A percentile compares a stretch with the other conserved stretches of the same genome.
Evolutionary conservation across 257 asterid genomes (phyloP).

Genomic region (Penstemon newberryi): DNA sequence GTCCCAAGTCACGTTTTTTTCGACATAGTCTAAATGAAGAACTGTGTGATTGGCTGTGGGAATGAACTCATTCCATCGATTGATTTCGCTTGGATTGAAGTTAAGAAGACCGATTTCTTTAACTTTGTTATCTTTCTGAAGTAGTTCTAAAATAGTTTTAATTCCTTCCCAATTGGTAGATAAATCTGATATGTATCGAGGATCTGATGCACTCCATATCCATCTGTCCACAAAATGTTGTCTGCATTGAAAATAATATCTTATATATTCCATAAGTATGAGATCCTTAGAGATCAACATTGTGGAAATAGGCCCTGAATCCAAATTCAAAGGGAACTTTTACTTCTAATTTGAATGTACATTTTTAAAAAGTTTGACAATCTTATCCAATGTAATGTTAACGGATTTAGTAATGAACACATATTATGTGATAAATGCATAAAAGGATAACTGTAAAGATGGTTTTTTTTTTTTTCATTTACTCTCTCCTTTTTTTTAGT

Average conservation of each 20-base stretch:
- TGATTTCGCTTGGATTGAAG: conserved; percentile 57
- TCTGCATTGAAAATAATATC: conserved; percentile 42
- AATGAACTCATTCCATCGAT: conserved; percentile 48
- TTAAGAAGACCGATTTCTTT: conserved; percentile 63
- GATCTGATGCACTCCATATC: conserved; percentile 72
- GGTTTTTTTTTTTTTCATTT: too few relatives aligned
- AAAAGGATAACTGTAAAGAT: too few relatives aligned
- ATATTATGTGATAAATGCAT: too few relatives aligned
- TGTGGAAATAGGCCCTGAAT: too few relatives aligned
- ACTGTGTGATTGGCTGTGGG: conserved; percentile 50
- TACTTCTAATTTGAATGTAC: too few relatives aligned
- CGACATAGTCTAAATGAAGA: conserved; percentile 52
- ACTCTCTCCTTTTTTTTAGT: too few relatives aligned
- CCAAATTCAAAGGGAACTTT: too few relatives aligned
- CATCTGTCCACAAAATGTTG: conserved; percentile 69
- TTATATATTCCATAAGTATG: too few relatives aligned
- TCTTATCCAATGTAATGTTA: too few relatives aligned
- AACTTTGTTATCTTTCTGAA: conserved; percentile 32
- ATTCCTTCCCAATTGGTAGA: conserved; percentile 55
- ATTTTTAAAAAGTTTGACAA: too few relatives aligned
- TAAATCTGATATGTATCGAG: conserved; percentile 58
- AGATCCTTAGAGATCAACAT: too few relatives aligned
- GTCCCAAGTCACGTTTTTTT: conserved; percentile 71
- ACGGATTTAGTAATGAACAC: too few relatives aligned
- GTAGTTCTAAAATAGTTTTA: conserved; percentile 11